Base-by-base conservation (phyloP, 306 rosid genomes). In the Senna tora region DNA sequence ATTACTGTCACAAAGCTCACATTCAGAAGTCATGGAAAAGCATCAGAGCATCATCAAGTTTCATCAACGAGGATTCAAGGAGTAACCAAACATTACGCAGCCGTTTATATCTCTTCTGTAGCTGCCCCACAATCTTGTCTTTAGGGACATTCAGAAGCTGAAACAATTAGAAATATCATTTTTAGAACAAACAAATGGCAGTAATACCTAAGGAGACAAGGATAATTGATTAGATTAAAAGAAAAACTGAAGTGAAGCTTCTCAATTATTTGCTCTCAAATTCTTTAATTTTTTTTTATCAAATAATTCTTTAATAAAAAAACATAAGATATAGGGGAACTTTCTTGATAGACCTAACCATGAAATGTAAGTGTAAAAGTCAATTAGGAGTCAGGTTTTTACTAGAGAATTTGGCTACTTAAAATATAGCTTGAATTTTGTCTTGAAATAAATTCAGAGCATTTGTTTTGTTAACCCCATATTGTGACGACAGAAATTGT, bases 11-110 rank as follows among this genome's bases (percentile, higher is more conserved):
- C 38, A 65, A 47, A 46, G 64, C 32, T 52, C 41, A 54, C 59
- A 34, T 38, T 90, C 83, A 91, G 72, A 93, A 90, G 79, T 93
- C 87, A 83, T 87, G 95, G 86, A 94, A 94, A 80, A 87, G 97
- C 98, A 91, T 94, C 16, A 91, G 52, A 41, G 95, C 87, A 66
- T 91, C 97, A 28, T 89, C 97, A 38, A 94, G 92, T 77, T 89
- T 89, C 89, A 89, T 42, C 60, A 91, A 71, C 4, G 96, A 87
- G 36, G 90, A 80, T 47, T 80, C 85, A 41, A 94, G 78, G 54
- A 87, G 82, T 8, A 73, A 33, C 75, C 75, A 43, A 38, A 77
- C 73, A 19, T 54, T 79, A 43, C 21, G 56, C 14, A 73, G 68
- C 70, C 84, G 80, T 13, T 68, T 52, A 71, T 47, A 63, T 79